Percentiles rank a stretch among this genome's conserved stretches.
Conservation (phyloP, 2,329 filamentous ascomycete genomes). For the Xylaria sp. region DNA sequence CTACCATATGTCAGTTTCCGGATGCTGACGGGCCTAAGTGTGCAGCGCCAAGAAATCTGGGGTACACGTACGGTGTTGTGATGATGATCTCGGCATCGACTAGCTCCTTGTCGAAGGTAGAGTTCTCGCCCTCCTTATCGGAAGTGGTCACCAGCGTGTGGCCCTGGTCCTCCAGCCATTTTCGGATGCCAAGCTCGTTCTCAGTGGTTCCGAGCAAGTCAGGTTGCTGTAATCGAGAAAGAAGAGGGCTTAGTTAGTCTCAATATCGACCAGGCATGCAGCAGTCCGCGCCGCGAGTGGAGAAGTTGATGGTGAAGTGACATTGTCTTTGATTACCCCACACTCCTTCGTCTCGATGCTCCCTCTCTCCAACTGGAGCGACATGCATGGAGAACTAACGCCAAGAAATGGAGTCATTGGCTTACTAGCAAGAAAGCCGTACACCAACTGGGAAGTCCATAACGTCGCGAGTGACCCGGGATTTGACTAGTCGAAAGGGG, state of each 20-base stretch:
- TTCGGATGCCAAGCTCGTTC: slow-evolving; percentile 96
- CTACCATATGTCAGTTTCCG: slow-evolving; percentile 57
- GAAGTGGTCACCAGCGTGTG: slow-evolving; percentile 97
- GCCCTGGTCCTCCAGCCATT: slow-evolving; percentile 97
- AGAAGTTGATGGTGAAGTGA: slow-evolving; percentile 37
- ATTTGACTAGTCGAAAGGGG: background rate
- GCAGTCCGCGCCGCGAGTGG: slow-evolving; percentile 3
- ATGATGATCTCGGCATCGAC: slow-evolving; percentile 99
- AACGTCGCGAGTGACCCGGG: slow-evolving; percentile 11
- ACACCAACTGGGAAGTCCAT: slow-evolving; percentile 10
- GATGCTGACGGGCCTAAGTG: background rate
- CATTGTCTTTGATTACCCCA: slow-evolving; percentile 39
- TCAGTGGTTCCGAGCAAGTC: slow-evolving; percentile 93
- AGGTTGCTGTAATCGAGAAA: slow-evolving; percentile 66
- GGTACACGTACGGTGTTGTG: slow-evolving; percentile 82
- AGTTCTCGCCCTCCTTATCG: slow-evolving; percentile 95
- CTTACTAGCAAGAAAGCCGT: slow-evolving; percentile 23
- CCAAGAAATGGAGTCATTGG: slow-evolving; percentile 33
- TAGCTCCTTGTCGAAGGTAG: slow-evolving; percentile 93
- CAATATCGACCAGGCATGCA: slow-evolving; percentile 6
- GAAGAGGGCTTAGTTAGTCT: slow-evolving; percentile 40
- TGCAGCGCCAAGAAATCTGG: slow-evolving; percentile 36
- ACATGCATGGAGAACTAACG: slow-evolving; percentile 30
- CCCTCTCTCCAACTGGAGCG: slow-evolving; percentile 24
- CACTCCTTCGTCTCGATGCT: slow-evolving; percentile 30